A percentile compares a stretch with the other conserved stretches of the same genome.
phyloP scores from a whole-genome alignment of 106 monocot species.

The Ottelia alismoides region DNA sequence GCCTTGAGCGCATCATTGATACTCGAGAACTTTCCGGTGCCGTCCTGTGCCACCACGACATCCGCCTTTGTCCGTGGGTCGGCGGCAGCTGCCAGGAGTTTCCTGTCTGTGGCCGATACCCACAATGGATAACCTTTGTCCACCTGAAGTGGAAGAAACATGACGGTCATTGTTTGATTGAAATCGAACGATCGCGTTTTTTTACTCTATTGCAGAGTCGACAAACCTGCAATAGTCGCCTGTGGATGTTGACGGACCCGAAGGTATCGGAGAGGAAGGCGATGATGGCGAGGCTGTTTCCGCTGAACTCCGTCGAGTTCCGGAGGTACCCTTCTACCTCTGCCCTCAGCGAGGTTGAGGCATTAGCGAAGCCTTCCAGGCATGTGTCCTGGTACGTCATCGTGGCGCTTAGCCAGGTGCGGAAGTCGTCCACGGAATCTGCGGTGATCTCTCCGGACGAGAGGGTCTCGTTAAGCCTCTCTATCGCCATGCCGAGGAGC shows the following conservation, averaged over 20 bases:
- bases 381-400: conserved; percentile 13
- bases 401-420: conserved; percentile 13
- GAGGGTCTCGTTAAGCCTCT: conserved; percentile 8
- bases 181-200: no score
- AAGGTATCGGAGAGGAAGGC: neutral
- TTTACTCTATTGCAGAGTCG: no score
- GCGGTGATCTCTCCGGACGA: neutral
- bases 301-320: conserved; percentile 8
- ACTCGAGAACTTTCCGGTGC: conserved; percentile 31
- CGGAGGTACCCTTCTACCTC: conserved; percentile 7
- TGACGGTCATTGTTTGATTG: no score
- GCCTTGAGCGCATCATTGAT: conserved; percentile 29
- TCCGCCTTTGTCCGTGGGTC: conserved; percentile 19
- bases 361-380: conserved; percentile 4
- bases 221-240: neutral
- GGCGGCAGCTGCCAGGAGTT: no score
- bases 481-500: conserved; percentile 1
- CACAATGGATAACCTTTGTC: conserved; percentile 27
- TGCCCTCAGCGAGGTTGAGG: neutral
- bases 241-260: neutral
- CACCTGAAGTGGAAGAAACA: neutral
- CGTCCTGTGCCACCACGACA: conserved; percentile 42
- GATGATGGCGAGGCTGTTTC: conserved; percentile 12
- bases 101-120: conserved; percentile 20
- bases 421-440: conserved; percentile 12